Conservation (phyloP, 208 protist species). For the Naegleria gruberi region DNA sequence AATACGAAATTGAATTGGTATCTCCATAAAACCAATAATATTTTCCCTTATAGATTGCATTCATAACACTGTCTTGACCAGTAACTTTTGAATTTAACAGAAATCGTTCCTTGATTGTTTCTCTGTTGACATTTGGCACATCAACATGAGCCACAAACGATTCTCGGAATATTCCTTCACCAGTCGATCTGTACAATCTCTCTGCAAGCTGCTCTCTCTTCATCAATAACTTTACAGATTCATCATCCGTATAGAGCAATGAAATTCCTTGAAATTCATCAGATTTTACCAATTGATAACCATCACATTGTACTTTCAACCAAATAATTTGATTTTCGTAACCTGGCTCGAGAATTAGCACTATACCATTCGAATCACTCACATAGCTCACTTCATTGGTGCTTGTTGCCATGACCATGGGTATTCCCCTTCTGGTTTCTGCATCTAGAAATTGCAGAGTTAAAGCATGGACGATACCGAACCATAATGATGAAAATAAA, state of each 20-base stretch:
- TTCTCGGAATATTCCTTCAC: slow-evolving; percentile 6
- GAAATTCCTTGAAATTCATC: background rate
- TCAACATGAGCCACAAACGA: background rate
- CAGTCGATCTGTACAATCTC: background rate
- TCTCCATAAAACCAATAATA: slow-evolving; percentile 14
- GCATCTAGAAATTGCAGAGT: background rate
- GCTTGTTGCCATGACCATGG: background rate
- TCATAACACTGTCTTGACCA: background rate
- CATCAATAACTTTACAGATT: background rate
- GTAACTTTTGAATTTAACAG: background rate
- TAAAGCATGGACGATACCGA: too few relatives aligned
- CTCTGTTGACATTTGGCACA: background rate
- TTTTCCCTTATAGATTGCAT: background rate
- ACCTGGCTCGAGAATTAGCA: background rate
- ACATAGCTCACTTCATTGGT: background rate
- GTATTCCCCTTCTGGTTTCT: background rate
- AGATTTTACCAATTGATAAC: background rate
- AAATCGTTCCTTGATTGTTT: background rate
- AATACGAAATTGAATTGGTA: background rate
- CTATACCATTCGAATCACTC: background rate
- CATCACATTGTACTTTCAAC: background rate
- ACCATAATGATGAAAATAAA: too few relatives aligned
- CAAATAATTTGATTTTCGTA: background rate
- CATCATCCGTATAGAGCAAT: too few relatives aligned
- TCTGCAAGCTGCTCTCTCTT: background rate